These are phyloP conservation scores for Rhodotorula sp. DNA, from an alignment of 1,284 basidiomycete genomes.

Conservation along the genomic window DNA sequence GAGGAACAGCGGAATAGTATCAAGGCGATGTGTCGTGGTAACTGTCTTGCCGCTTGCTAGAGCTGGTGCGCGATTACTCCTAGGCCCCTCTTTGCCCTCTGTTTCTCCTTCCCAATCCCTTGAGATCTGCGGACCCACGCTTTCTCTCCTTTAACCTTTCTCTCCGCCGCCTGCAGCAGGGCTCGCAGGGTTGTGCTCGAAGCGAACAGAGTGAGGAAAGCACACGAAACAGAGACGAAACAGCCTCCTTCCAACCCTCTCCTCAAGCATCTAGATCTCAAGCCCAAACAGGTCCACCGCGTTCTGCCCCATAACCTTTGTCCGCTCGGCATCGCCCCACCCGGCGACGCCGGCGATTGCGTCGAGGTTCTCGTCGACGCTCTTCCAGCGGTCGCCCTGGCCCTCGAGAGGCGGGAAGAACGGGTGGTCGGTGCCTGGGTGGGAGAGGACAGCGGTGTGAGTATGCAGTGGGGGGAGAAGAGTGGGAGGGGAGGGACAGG, in stretches of 20 bases:
- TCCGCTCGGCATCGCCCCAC: conserved; percentile 65
- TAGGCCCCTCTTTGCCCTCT: too few relatives aligned
- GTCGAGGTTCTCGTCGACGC: conserved; percentile 76
- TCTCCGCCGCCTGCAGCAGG: too few relatives aligned
- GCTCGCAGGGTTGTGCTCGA: too few relatives aligned
- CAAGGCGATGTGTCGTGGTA: conserved; percentile 72
- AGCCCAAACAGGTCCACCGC: conserved; percentile 66
- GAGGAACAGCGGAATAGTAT: conserved; percentile 59
- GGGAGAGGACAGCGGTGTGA: too few relatives aligned
- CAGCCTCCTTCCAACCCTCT: rapidly evolving
- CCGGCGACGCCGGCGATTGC: conserved; percentile 67
- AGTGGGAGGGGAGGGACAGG: neutral
- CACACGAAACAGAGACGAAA: too few relatives aligned
- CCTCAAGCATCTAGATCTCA: conserved; percentile 13
- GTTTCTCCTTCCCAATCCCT: too few relatives aligned
- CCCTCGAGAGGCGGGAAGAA: conserved; percentile 77
- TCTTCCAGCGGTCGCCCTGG: conserved; percentile 66
- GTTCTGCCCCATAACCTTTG: conserved; percentile 68
- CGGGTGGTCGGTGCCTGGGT: conserved; percentile 72
- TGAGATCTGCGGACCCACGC: too few relatives aligned
- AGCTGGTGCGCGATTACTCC: too few relatives aligned
- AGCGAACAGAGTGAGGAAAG: too few relatives aligned
- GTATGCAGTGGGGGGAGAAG: neutral
- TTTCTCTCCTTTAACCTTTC: too few relatives aligned
- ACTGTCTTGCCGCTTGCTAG: too few relatives aligned